These are phyloP conservation scores for Chrysosphaeria jannelii DNA, from an alignment of 2,329 filamentous ascomycete genomes.

Conservation along the genomic window DNA sequence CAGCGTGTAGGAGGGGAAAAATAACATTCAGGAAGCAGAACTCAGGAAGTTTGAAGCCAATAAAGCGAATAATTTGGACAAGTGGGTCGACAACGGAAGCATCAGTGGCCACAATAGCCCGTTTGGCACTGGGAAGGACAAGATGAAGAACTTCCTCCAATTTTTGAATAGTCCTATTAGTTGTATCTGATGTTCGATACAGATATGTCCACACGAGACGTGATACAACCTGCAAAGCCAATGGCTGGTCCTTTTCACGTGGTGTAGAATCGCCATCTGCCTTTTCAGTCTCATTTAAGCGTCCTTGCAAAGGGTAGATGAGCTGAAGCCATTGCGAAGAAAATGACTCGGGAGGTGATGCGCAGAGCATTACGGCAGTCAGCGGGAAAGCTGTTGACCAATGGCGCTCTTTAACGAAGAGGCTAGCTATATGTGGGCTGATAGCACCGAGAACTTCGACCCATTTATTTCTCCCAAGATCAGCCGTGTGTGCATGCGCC, in stretches of 20 bases:
- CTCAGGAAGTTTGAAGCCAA: constrained; percentile 80
- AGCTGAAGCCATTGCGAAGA: constrained; percentile 64
- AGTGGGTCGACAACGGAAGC: constrained; percentile 61
- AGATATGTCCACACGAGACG: constrained; percentile 85
- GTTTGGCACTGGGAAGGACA: constrained; percentile 52
- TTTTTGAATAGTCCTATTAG: constrained; percentile 38
- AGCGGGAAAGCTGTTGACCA: constrained; percentile 76
- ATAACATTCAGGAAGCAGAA: constrained; percentile 78
- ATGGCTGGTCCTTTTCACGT: constrained; percentile 67
- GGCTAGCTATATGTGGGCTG: constrained; percentile 47
- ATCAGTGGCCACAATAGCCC: constrained; percentile 57
- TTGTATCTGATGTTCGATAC: constrained; percentile 49
- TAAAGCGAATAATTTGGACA: constrained; percentile 78
- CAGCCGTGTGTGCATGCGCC: constrained; percentile 40
- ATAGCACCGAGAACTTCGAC: constrained; percentile 54
- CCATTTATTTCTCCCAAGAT: constrained; percentile 64
- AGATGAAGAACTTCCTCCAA: constrained; percentile 72
- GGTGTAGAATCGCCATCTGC: too few relatives aligned
- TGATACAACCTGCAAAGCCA: constrained; percentile 70
- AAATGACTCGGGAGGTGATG: constrained; percentile 63
- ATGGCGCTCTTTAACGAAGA: constrained; percentile 76
- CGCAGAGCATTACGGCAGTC: constrained; percentile 61
- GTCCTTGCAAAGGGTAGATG: constrained; percentile 45
- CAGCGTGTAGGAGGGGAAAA: constrained; percentile 84
- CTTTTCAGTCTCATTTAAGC: too few relatives aligned